Conservation (phyloP, 1,284 basidiomycete genomes). For the Rhizoctonia solani region DNA sequence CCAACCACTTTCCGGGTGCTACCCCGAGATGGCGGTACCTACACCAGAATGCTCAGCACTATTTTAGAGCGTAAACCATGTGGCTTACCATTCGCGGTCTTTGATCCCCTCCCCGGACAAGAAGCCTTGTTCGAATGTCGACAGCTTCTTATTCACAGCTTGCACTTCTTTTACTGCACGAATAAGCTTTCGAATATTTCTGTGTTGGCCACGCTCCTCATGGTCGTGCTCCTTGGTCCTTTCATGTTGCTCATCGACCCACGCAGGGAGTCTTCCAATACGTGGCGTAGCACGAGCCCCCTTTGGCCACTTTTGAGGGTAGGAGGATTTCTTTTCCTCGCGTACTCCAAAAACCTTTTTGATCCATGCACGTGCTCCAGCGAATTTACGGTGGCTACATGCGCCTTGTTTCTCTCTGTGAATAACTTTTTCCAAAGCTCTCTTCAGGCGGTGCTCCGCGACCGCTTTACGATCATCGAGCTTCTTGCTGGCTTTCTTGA, state of each 20-base stretch:
- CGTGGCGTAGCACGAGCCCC: slow-evolving; percentile 8
- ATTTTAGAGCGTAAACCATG: neutral
- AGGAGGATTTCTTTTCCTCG: neutral
- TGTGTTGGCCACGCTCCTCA: slow-evolving; percentile 26
- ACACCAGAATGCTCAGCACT: neutral
- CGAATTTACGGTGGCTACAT: slow-evolving; percentile 18
- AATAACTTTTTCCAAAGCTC: slow-evolving; percentile 48
- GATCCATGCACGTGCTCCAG: slow-evolving; percentile 28
- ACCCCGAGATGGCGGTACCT: slow-evolving; percentile 25
- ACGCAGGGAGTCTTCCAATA: slow-evolving; percentile 36
- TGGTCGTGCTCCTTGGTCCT: slow-evolving; percentile 31
- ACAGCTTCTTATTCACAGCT: slow-evolving; percentile 70
- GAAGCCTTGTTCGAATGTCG: slow-evolving; percentile 82
- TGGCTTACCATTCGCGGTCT: slow-evolving; percentile 53
- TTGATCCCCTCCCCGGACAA: slow-evolving; percentile 78
- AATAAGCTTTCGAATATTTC: slow-evolving; percentile 39
- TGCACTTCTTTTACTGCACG: slow-evolving; percentile 63
- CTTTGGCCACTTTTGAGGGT: slow-evolving; percentile 19
- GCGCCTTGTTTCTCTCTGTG: slow-evolving; percentile 1
- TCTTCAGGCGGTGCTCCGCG: slow-evolving; percentile 47
- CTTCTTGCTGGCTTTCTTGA: slow-evolving; percentile 56
- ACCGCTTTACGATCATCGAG: slow-evolving; percentile 59
- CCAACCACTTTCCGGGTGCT: slow-evolving; percentile 18
- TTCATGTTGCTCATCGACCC: slow-evolving; percentile 37
- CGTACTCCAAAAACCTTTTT: slow-evolving; percentile 35